A percentile compares a stretch with the other conserved stretches of the same genome.
These are phyloP conservation scores for Talaromyces sp. DNA, from an alignment of 2,329 filamentous ascomycete genomes.

Conservation along the genomic window DNA sequence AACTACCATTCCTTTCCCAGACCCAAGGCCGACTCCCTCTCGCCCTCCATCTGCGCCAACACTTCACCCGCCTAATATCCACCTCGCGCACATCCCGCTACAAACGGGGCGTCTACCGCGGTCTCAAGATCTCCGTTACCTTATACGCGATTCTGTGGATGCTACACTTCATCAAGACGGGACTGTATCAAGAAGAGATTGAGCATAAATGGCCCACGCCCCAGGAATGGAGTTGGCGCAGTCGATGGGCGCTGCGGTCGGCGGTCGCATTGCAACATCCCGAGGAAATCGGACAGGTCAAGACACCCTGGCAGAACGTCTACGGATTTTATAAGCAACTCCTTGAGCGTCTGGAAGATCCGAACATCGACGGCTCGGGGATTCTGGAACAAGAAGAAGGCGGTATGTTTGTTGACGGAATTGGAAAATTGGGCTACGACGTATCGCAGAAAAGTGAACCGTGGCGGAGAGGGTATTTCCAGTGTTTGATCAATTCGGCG, in stretches of 20 bases:
- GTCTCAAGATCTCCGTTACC: slow-evolving; percentile 66
- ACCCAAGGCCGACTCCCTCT: slow-evolving; percentile 37
- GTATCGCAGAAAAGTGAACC: slow-evolving; percentile 71
- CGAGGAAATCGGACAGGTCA: slow-evolving; percentile 50
- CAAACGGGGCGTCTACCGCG: slow-evolving; percentile 56
- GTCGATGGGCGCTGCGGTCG: slow-evolving; percentile 64
- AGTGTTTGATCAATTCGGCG: slow-evolving; percentile 73
- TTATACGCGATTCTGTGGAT: slow-evolving; percentile 66
- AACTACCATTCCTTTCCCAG: slow-evolving; percentile 61
- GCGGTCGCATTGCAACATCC: slow-evolving; percentile 60
- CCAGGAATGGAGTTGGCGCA: slow-evolving; percentile 72
- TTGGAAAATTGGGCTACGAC: slow-evolving; percentile 62
- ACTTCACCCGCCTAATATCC: slow-evolving; percentile 69
- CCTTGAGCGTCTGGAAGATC: slow-evolving; percentile 67
- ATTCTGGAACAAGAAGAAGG: slow-evolving; percentile 55
- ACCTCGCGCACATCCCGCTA: slow-evolving; percentile 60
- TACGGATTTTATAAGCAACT: slow-evolving; percentile 59
- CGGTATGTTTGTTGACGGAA: slow-evolving; percentile 52
- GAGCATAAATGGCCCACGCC: slow-evolving; percentile 78
- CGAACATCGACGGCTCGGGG: slow-evolving; percentile 63
- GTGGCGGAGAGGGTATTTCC: slow-evolving; percentile 83
- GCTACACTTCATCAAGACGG: slow-evolving; percentile 60
- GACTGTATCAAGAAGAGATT: slow-evolving; percentile 68
- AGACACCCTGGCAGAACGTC: slow-evolving; percentile 67
- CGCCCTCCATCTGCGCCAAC: slow-evolving; percentile 49